phyloP scores from a whole-genome alignment of 345 rosid genomes.

The Camelina laxa region DNA sequence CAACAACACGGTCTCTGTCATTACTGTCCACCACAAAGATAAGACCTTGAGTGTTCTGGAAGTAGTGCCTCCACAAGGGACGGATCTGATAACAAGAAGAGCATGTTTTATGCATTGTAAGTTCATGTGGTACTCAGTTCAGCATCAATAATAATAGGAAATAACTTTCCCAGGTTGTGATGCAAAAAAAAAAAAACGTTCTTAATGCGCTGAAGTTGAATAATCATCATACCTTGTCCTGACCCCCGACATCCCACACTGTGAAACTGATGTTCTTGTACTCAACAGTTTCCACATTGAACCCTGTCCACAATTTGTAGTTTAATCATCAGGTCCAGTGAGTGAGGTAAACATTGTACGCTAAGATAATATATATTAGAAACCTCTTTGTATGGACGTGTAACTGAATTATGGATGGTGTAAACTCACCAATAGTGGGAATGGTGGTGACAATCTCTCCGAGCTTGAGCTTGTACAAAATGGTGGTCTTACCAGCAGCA shows the following conservation, averaged over 20 bases:
- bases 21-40: conserved; percentile 84
- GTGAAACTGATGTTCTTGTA: conserved; percentile 73
- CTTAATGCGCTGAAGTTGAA: background rate
- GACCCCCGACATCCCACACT: conserved; percentile 82
- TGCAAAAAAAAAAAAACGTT: background rate
- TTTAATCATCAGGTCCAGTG: background rate
- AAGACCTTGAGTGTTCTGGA: conserved; percentile 79
- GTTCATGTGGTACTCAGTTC: background rate
- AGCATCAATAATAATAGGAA: background rate
- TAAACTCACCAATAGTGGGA: conserved; percentile 38
- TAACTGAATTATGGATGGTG: background rate
- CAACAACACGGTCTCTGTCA: conserved; percentile 60
- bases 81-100: conserved; percentile 16
- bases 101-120: background rate
- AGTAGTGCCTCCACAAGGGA: conserved; percentile 55
- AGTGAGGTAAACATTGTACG: background rate
- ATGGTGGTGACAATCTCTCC: conserved; percentile 31
- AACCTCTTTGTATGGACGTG: too few species aligned
- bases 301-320: background rate
- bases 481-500: conserved; percentile 75
- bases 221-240: conserved; percentile 45
- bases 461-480: conserved; percentile 31
- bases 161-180: background rate
- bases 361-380: background rate
- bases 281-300: conserved; percentile 82